A percentile compares a stretch with the other conserved stretches of the same genome.
These are phyloP conservation scores for Paspalum notatum DNA, from an alignment of 176 grass and related monocot species.

Conservation along the genomic window DNA sequence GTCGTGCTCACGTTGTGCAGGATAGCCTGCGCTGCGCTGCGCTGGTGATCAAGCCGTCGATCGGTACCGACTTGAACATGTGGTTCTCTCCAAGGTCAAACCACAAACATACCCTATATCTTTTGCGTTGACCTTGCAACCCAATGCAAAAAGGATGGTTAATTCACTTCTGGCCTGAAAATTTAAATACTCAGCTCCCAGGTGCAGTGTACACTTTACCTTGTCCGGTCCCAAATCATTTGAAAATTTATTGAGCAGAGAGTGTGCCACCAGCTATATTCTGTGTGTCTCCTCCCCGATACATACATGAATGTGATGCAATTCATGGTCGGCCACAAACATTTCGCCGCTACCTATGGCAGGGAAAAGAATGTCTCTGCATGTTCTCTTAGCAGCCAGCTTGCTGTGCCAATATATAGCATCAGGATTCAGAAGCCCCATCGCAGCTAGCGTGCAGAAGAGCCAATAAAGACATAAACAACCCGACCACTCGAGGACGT, in stretches of 20 bases:
- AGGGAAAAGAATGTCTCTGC: background rate
- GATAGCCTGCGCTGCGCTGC: background rate
- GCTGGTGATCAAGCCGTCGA: background rate
- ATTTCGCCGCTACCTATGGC: background rate
- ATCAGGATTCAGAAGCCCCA: background rate
- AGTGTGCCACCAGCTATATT: background rate
- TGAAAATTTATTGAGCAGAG: background rate
- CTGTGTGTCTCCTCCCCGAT: background rate
- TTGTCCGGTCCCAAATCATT: constrained; percentile 20
- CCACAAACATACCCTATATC: background rate
- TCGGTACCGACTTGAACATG: no score
- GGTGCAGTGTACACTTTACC: constrained; percentile 6
- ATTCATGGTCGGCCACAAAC: constrained; percentile 35
- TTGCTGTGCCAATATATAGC: background rate
- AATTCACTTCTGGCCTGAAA: no score
- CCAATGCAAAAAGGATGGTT: background rate
- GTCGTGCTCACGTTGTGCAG: constrained; percentile 29
- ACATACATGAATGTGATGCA: background rate
- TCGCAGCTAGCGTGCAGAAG: background rate
- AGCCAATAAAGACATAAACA: background rate
- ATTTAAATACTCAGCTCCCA: no score
- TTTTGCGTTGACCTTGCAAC: background rate
- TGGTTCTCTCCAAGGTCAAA: background rate
- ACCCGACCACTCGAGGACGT: background rate
- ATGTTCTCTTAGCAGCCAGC: background rate